Conservation (phyloP, 768 basidiomycete species). For the Daedalea quercina region DNA sequence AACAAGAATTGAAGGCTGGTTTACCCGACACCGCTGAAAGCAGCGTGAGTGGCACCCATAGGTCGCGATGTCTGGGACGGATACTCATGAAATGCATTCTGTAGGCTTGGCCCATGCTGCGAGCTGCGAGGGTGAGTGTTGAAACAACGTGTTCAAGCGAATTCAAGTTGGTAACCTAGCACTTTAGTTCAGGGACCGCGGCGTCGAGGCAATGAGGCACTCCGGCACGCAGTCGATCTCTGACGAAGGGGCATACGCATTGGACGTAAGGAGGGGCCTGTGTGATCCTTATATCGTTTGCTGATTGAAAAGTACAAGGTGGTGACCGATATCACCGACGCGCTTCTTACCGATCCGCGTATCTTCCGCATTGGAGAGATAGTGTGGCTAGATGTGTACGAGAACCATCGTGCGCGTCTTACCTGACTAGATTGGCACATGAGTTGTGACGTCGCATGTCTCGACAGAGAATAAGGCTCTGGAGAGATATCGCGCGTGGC, state of each 20-base stretch:
- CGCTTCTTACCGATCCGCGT: background rate
- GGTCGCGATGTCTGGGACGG: no score
- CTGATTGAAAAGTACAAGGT: background rate
- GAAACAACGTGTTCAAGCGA: background rate
- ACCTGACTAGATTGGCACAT: background rate
- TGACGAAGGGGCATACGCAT: no score
- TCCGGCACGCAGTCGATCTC: no score
- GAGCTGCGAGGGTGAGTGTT: background rate
- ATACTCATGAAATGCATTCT: background rate
- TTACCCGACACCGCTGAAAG: conserved; percentile 1
- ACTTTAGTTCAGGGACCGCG: background rate
- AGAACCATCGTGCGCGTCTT: background rate
- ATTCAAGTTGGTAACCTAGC: no score
- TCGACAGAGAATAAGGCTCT: conserved; percentile 5
- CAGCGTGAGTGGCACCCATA: conserved; percentile 2
- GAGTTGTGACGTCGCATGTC: background rate
- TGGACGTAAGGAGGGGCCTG: background rate
- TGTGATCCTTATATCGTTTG: no score
- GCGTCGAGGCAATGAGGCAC: background rate
- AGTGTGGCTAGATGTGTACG: background rate
- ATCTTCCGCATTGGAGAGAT: background rate
- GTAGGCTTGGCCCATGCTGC: background rate
- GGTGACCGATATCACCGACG: background rate
- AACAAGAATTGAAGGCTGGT: background rate
- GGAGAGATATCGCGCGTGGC: conserved; percentile 19